Percentiles rank a stretch among this genome's conserved stretches.
phyloP scores from a whole-genome alignment of 2,329 filamentous ascomycete genomes.

The Talaromyces pinophilus region DNA sequence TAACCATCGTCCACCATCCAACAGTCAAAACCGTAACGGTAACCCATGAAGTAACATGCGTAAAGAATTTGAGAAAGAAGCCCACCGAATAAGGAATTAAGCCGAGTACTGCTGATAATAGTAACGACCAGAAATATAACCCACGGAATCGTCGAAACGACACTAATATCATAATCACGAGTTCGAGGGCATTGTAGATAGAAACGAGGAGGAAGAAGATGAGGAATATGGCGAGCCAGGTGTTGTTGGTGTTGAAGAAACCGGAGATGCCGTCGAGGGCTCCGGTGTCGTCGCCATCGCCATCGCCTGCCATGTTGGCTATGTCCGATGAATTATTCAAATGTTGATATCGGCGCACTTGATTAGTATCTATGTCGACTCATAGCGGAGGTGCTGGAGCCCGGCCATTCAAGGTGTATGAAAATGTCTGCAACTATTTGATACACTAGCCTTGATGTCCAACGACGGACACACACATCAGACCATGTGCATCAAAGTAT shows the following conservation, averaged over 20 bases:
- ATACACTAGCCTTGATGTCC: background rate
- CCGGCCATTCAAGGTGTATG: background rate
- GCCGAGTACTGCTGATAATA: slow-evolving; percentile 39
- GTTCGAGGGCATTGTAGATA: slow-evolving; percentile 52
- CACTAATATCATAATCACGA: slow-evolving; percentile 42
- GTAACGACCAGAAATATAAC: slow-evolving; percentile 48
- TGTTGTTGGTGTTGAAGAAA: slow-evolving; percentile 6
- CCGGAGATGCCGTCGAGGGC: slow-evolving; percentile 21
- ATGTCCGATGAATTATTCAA: background rate
- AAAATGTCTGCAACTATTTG: background rate
- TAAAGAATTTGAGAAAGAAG: slow-evolving; percentile 47
- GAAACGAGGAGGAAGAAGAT: slow-evolving; percentile 41
- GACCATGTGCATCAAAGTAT: slow-evolving; percentile 1
- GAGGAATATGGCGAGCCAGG: slow-evolving; percentile 12
- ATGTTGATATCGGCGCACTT: background rate
- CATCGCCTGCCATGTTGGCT: slow-evolving; percentile 1
- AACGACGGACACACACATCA: background rate
- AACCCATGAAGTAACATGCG: slow-evolving; percentile 32
- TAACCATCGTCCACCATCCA: slow-evolving; percentile 63
- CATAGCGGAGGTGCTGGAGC: slow-evolving; percentile 1
- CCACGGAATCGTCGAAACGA: slow-evolving; percentile 44
- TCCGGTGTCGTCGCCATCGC: background rate
- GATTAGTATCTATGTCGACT: background rate
- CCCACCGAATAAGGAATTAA: slow-evolving; percentile 45
- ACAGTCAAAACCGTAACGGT: slow-evolving; percentile 50